Percentiles rank a stretch among this genome's conserved stretches.
Conservation (phyloP, 108 stramenopile genomes). For the Pseudonitzschia delicatissima region DNA sequence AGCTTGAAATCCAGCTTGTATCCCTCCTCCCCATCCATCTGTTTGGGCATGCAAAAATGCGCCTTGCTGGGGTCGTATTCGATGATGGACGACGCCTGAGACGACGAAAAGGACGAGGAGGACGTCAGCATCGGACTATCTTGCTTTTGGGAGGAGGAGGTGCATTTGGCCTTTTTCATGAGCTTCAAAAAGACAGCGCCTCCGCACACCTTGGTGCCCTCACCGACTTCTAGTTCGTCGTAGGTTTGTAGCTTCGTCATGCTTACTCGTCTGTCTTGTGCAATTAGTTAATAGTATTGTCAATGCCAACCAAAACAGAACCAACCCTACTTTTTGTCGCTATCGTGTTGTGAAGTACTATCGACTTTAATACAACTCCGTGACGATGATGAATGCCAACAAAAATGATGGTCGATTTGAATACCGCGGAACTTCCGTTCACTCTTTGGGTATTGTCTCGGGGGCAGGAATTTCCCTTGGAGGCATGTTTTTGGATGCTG, state of each 20-base stretch:
- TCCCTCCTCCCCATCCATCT: neutral
- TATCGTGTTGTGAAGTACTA: too few species aligned
- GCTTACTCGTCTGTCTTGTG: neutral
- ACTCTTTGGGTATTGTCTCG: too few species aligned
- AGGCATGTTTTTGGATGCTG: too few species aligned
- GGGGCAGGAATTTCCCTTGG: too few species aligned
- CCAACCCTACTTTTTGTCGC: too few species aligned
- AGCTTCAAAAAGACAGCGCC: constrained; percentile 1
- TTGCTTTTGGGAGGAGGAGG: neutral
- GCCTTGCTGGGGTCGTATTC: constrained; percentile 3
- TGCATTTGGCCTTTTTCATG: neutral
- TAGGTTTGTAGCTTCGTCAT: neutral
- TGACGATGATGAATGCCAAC: too few species aligned
- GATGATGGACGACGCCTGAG: neutral
- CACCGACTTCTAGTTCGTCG: neutral
- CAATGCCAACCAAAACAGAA: too few species aligned
- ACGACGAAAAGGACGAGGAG: constrained; percentile 1
- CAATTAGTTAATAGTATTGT: too few species aligned
- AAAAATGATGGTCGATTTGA: too few species aligned
- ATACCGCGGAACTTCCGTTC: too few species aligned
- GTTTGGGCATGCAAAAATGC: neutral
- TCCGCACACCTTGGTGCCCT: neutral
- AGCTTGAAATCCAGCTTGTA: constrained; percentile 5
- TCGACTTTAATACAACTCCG: too few species aligned
- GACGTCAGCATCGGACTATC: neutral